Conservation (phyloP, 768 basidiomycete genomes). For the Piloderma croceum region DNA sequence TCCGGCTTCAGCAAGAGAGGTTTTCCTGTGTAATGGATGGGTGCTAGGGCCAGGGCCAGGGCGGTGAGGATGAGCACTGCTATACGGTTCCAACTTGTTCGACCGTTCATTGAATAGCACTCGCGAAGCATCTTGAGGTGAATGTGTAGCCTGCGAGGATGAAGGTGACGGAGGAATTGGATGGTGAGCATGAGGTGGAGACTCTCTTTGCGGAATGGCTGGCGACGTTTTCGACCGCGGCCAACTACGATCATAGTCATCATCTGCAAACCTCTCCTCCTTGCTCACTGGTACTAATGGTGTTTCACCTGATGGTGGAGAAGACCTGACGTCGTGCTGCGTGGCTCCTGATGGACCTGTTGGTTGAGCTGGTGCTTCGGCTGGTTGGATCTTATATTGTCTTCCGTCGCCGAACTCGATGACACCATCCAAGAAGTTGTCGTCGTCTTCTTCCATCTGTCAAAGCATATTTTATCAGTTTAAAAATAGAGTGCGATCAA, state of each 20-base stretch:
- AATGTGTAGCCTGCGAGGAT: conserved; percentile 35
- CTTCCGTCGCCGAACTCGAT: conserved; percentile 96
- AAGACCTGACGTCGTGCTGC: conserved; percentile 6
- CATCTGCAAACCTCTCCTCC: conserved; percentile 86
- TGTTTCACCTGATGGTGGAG: neutral
- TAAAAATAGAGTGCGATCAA: conserved; percentile 1
- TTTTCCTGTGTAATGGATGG: conserved; percentile 33
- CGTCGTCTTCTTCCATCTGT: conserved; percentile 89
- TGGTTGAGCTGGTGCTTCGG: conserved; percentile 29
- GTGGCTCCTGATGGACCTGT: conserved; percentile 22
- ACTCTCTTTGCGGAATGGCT: conserved; percentile 37
- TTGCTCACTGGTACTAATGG: conserved; percentile 66
- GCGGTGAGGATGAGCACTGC: conserved; percentile 42
- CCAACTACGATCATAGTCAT: conserved; percentile 97
- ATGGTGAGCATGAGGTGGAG: conserved; percentile 29
- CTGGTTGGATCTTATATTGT: conserved; percentile 75
- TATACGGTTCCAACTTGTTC: conserved; percentile 84
- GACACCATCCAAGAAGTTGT: conserved; percentile 81
- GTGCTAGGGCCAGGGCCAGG: conserved; percentile 31
- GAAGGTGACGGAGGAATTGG: conserved; percentile 29
- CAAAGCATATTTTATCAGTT: conserved; percentile 11
- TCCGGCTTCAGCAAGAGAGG: conserved; percentile 37
- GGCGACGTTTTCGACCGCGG: conserved; percentile 63
- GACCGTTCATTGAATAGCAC: conserved; percentile 95
- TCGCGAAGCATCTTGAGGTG: conserved; percentile 56